phyloP scores from a whole-genome alignment of 768 basidiomycete species.

The Kwoniella dendrophila region DNA sequence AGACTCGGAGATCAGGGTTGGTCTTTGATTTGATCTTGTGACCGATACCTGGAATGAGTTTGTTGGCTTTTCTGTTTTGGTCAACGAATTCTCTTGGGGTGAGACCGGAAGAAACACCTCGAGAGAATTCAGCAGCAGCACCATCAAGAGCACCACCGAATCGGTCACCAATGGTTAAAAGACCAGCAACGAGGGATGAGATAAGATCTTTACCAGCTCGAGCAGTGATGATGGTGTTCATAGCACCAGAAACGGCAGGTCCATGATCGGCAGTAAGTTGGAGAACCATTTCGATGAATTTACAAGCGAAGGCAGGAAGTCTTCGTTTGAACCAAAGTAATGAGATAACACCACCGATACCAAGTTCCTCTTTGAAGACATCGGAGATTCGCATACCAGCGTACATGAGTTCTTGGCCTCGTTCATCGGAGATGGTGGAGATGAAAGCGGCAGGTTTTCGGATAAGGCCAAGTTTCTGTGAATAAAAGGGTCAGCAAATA shows the following conservation, averaged over 20 bases:
- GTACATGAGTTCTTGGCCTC: constrained; percentile 96
- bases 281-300: constrained; percentile 99
- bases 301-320: constrained; percentile 88
- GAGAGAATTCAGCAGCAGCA: constrained; percentile 93
- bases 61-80: constrained; percentile 86
- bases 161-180: constrained; percentile 95
- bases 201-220: constrained; percentile 99
- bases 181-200: constrained; percentile 91
- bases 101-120: constrained; percentile 83
- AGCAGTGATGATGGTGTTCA: constrained; percentile 99
- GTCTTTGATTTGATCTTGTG: constrained; percentile 93
- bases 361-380: constrained; percentile 95
- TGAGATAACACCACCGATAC: constrained; percentile 92
- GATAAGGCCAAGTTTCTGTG: constrained; percentile 85
- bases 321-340: constrained; percentile 97
- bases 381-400: constrained; percentile 99
- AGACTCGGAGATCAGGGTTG: constrained; percentile 58
- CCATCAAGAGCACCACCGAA: constrained; percentile 99
- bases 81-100: constrained; percentile 99
- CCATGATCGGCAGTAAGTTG: constrained; percentile 99
- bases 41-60: constrained; percentile 96
- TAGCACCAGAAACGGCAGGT: constrained; percentile 95
- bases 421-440: constrained; percentile 98
- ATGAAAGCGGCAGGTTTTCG: constrained; percentile 97
- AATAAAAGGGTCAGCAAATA: background rate